These are phyloP conservation scores for Liriodendron chinense DNA, from an alignment of 164 flowering plant species.

Conservation along the genomic window DNA sequence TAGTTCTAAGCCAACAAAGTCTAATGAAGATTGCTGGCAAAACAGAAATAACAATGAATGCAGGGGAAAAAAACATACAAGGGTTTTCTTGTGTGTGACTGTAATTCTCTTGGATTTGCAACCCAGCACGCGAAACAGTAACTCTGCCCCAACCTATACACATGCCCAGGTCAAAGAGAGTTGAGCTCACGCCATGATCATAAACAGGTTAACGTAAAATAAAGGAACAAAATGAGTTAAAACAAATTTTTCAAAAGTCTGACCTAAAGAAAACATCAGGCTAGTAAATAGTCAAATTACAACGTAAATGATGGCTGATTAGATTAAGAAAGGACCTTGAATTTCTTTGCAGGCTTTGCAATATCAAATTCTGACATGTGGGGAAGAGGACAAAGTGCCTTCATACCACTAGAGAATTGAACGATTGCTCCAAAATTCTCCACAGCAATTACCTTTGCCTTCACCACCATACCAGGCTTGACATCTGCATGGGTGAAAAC, in stretches of 20 bases:
- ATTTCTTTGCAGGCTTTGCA: constrained; percentile 77
- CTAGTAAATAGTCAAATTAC: background rate
- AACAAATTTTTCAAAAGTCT: background rate
- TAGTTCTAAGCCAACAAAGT: background rate
- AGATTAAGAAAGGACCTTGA: constrained; percentile 50
- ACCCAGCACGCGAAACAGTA: constrained; percentile 87
- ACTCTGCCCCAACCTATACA: constrained; percentile 80
- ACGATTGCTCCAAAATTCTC: constrained; percentile 82
- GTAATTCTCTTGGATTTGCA: constrained; percentile 95
- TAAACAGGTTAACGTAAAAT: background rate
- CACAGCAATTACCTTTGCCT: constrained; percentile 71
- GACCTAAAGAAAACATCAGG: background rate
- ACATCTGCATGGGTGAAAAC: too few species aligned
- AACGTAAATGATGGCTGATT: background rate
- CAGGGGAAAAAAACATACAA: constrained; percentile 40
- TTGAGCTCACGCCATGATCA: background rate
- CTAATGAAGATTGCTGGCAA: background rate
- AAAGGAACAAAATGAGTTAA: background rate
- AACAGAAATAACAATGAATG: background rate
- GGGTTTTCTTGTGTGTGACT: constrained; percentile 93
- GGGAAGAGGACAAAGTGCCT: constrained; percentile 92
- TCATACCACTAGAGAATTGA: constrained; percentile 81
- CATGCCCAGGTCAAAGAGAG: background rate
- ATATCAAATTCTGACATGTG: constrained; percentile 97
- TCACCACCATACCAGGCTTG: constrained; percentile 28